Conservation (phyloP, 2,329 filamentous ascomycete species). For the Fusarium sarcochroum region DNA sequence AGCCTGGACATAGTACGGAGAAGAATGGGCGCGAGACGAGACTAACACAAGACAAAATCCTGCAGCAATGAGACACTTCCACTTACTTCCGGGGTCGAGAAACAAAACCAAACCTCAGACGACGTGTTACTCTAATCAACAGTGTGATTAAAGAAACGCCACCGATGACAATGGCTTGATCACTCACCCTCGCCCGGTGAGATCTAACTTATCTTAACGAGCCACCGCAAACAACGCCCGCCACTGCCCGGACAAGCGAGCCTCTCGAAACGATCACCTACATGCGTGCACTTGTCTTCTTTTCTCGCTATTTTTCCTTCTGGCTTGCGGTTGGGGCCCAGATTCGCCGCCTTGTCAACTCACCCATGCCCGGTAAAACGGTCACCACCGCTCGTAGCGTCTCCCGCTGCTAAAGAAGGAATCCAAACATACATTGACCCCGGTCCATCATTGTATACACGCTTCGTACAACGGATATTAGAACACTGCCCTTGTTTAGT, state of each 20-base stretch:
- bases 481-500: background rate
- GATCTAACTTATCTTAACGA: conserved; percentile 32
- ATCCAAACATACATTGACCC: conserved; percentile 29
- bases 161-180: conserved; percentile 29
- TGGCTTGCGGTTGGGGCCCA: conserved; percentile 10
- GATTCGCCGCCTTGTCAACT: conserved; percentile 31
- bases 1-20: conserved; percentile 9
- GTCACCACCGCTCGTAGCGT: conserved; percentile 46
- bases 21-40: conserved; percentile 28
- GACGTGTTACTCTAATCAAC: conserved; percentile 2
- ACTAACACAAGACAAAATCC: conserved; percentile 29
- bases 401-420: conserved; percentile 40
- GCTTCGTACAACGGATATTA: conserved; percentile 29
- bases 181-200: conserved; percentile 4
- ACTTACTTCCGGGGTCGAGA: conserved; percentile 21
- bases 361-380: conserved; percentile 45
- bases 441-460: conserved; percentile 4
- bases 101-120: conserved; percentile 25
- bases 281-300: conserved; percentile 6
- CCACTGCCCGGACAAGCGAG: conserved; percentile 29
- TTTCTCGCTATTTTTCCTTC: background rate
- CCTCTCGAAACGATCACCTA: conserved; percentile 34
- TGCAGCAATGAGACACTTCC: conserved; percentile 16
- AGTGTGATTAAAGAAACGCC: conserved; percentile 33
- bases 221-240: conserved; percentile 23